Conservation (phyloP, 345 rosid species). For the Boechera divaricarpa region DNA sequence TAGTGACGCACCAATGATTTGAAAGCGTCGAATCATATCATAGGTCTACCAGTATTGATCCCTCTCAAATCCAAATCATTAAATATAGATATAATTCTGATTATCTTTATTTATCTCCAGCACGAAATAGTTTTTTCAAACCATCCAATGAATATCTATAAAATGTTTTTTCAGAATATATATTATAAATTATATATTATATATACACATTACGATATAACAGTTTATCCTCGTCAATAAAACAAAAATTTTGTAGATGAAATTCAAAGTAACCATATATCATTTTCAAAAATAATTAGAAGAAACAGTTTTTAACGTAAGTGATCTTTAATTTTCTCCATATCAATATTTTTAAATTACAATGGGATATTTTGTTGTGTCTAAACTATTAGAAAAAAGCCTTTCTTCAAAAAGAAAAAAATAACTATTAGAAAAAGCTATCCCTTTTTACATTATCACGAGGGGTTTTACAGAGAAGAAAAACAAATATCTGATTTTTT, state of each 20-base stretch:
- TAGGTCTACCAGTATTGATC: conserved; percentile 34
- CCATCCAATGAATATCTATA: not conserved
- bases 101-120: not conserved
- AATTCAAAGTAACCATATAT: not conserved
- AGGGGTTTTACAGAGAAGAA: too few relatives aligned
- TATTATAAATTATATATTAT: too few relatives aligned
- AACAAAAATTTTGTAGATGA: not conserved
- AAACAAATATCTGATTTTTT: too few relatives aligned
- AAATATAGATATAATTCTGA: not conserved
- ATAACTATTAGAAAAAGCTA: too few relatives aligned
- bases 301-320: not conserved
- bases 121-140: not conserved
- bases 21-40: conserved; percentile 39
- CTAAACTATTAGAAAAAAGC: too few relatives aligned
- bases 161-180: not conserved
- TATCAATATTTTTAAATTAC: not conserved
- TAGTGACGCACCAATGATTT: conserved; percentile 43
- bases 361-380: too few relatives aligned
- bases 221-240: too few relatives aligned
- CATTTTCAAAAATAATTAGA: not conserved
- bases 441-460: too few relatives aligned
- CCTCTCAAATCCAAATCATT: conserved; percentile 39
- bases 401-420: too few relatives aligned
- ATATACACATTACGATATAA: too few relatives aligned
- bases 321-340: not conserved